Percentiles rank a stretch among this genome's conserved stretches.
These are phyloP conservation scores for Azolla pinnata DNA, from an alignment of 75 land plant genomes.

Conservation along the genomic window DNA sequence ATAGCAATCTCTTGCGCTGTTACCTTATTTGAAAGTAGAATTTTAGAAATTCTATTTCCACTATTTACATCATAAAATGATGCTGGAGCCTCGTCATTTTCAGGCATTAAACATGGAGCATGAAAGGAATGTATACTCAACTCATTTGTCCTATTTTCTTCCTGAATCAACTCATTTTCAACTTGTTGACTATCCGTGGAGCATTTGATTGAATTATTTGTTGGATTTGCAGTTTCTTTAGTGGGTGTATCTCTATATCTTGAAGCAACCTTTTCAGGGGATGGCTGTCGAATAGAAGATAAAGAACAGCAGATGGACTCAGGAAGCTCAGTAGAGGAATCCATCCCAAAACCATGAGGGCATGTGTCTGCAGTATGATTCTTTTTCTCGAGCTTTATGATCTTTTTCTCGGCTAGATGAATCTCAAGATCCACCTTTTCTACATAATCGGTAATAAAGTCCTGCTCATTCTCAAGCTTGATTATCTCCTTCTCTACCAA, in stretches of 20 bases:
- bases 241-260: too few species aligned
- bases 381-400: too few species aligned
- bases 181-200: too few species aligned
- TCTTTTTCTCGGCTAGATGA: not conserved
- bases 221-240: too few species aligned
- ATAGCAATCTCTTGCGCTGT: constrained; percentile 1
- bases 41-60: not conserved
- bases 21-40: not conserved
- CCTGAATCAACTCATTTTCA: too few species aligned
- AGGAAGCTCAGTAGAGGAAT: not conserved
- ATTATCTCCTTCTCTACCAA: constrained; percentile 30
- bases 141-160: too few species aligned
- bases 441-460: not conserved
- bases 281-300: not conserved
- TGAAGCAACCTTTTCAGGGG: constrained; percentile 1
- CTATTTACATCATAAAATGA: too few species aligned
- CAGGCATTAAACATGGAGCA: not conserved
- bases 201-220: too few species aligned
- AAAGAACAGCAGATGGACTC: not conserved
- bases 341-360: too few species aligned
- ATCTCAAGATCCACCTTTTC: constrained; percentile 4
- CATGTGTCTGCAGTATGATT: too few species aligned
- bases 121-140: too few species aligned
- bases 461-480: constrained; percentile 17
- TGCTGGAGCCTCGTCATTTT: not conserved